Evolutionary conservation across 2,329 filamentous ascomycete species (phyloP), one percentile per base, ranked within the genome.

Genomic region (Dothiorella sarmentorum): DNA sequence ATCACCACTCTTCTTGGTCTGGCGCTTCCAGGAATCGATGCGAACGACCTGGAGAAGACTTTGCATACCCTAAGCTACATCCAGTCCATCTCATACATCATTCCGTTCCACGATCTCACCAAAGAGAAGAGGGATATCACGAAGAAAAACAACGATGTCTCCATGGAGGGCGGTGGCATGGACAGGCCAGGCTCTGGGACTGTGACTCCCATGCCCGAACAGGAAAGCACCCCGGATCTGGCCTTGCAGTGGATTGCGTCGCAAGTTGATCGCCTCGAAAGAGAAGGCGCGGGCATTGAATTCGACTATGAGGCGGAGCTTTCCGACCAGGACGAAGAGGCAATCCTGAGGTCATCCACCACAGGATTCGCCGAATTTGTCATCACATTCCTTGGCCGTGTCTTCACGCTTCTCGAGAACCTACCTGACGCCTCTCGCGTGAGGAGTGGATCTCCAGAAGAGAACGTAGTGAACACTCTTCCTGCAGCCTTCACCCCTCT

Each of bases 21-120:
- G 61, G 91, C 93, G 4, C 79, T 99, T 29, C 95, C 95, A 0
- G 95, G 94, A 20, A 96, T 99, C 60, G 95, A 99, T 74, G 92
- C 95, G 63, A 99, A 99, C 70, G 94, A 99, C 74, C 78, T 99
- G 24, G 92, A 94, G 70, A 99, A 99, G 80, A 97, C 94, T 0
- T 84, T 96, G 66, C 90, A 96, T 73, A 95, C 94, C 0, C 80
- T 99, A 60, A 90, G 92, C 64, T 97, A 97, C 71, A 94, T 99
- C 59, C 93, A 97, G 73, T 89, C 90, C 60, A 90, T 97, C 11
- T 93, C 91, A 61, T 97, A 97, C 77, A 96, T 93, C 67, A 95
- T 99, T 55, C 95, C 94, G 0, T 90, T 99, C 69, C 85, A 89
- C 60, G 89, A 95, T 61, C 77, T 99, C 52, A 87, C 89, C 7